Percentiles rank a stretch among this genome's conserved stretches.
Evolutionary conservation across 2,329 filamentous ascomycete species (phyloP).

Genomic region (Cryphonectria japonica): DNA sequence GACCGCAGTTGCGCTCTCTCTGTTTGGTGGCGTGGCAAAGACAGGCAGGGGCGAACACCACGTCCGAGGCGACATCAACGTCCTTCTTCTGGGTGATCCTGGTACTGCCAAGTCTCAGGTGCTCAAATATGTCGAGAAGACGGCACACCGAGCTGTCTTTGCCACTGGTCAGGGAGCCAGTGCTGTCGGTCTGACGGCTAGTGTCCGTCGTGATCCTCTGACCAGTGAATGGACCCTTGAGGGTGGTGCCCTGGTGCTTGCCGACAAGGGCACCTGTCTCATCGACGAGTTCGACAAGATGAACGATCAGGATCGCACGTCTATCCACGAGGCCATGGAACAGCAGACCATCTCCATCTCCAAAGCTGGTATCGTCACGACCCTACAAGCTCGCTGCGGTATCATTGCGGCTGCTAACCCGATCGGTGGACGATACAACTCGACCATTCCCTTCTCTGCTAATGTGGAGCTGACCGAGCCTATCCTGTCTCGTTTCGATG

Average conservation of each 20-base stretch:
- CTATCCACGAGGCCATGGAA: conserved; percentile 99
- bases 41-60: conserved; percentile 84
- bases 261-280: conserved; percentile 90
- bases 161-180: conserved; percentile 96
- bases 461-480: conserved; percentile 98
- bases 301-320: conserved; percentile 98
- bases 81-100: conserved; percentile 92
- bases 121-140: conserved; percentile 97
- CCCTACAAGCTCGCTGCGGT: conserved; percentile 90
- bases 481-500: conserved; percentile 96
- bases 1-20: conserved; percentile 89
- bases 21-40: conserved; percentile 95
- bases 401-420: conserved; percentile 97
- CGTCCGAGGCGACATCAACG: conserved; percentile 97
- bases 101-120: conserved; percentile 98
- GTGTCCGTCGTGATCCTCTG: conserved; percentile 90
- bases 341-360: conserved; percentile 99
- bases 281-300: conserved; percentile 99
- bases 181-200: conserved; percentile 95
- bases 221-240: conserved; percentile 98
- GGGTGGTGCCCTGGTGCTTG: conserved; percentile 91
- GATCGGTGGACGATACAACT: conserved; percentile 94
- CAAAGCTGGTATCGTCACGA: conserved; percentile 97
- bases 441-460: conserved; percentile 90
- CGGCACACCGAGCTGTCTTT: conserved; percentile 94